These are phyloP conservation scores for Populus trichocarpa DNA, from an alignment of 441 rosid genomes.

Conservation along the genomic window DNA sequence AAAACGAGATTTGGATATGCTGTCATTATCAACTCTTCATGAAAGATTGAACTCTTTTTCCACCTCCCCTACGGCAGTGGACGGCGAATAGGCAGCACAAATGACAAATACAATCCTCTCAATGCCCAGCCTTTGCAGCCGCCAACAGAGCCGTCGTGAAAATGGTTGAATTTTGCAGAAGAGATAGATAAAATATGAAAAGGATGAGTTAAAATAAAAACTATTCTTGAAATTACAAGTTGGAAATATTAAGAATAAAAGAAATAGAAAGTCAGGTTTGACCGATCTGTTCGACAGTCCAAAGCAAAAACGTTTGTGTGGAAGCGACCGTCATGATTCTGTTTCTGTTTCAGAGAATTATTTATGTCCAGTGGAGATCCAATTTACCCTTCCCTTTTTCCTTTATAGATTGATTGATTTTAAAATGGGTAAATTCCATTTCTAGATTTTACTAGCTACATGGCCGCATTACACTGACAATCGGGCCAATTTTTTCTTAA, in stretches of 20 bases:
- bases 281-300: not conserved
- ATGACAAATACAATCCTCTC: not conserved
- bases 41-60: not conserved
- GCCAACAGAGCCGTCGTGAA: not conserved
- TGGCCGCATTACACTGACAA: too few species aligned
- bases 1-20: not conserved
- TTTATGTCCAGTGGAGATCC: not conserved
- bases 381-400: too few species aligned
- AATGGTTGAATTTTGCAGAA: not conserved
- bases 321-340: not conserved
- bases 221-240: not conserved
- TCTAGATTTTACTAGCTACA: too few species aligned
- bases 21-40: not conserved
- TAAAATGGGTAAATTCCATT: too few species aligned
- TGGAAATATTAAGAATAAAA: not conserved
- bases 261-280: not conserved
- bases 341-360: not conserved
- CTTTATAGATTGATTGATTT: too few species aligned
- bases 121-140: not conserved
- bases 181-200: not conserved
- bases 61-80: not conserved
- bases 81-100: not conserved
- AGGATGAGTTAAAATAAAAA: too few species aligned
- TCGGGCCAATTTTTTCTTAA: too few species aligned
- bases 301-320: not conserved